A percentile compares a stretch with the other conserved stretches of the same genome.
phyloP scores from a whole-genome alignment of 202 grass and related monocot genomes.

The Saccharum hybrid region DNA sequence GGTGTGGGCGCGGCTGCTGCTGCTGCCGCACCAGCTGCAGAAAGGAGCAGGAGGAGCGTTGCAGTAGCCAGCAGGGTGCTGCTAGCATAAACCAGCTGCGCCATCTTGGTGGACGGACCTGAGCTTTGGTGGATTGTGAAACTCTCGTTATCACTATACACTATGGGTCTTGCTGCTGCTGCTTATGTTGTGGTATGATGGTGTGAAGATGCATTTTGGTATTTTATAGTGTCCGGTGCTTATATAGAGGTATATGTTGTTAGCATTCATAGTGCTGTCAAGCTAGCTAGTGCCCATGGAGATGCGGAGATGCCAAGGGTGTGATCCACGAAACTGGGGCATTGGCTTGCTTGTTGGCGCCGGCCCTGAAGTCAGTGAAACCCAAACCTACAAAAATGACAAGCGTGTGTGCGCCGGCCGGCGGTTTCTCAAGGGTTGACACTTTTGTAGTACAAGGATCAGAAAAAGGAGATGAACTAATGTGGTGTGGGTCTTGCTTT shows the following conservation, averaged over 20 bases:
- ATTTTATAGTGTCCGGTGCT: not conserved
- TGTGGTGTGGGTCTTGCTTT: no score
- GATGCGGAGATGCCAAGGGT: not conserved
- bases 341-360: not conserved
- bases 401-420: not conserved
- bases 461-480: not conserved
- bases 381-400: not conserved
- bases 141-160: not conserved
- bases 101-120: not conserved
- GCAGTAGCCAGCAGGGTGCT: not conserved
- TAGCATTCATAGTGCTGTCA: not conserved
- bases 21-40: not conserved
- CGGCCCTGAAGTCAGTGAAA: not conserved
- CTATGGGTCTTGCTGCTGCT: not conserved
- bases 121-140: not conserved
- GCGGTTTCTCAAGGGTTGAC: not conserved
- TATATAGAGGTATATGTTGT: not conserved
- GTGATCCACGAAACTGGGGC: not conserved
- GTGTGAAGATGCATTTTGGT: not conserved
- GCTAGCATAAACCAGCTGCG: not conserved
- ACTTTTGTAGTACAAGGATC: not conserved
- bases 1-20: not conserved
- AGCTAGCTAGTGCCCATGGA: not conserved
- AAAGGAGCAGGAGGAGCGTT: constrained; percentile 16
- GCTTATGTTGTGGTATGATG: not conserved